Evolutionary conservation across 441 rosid species (phyloP), one percentile per base, ranked within the genome.

Genomic region (Brassica balearica): DNA sequence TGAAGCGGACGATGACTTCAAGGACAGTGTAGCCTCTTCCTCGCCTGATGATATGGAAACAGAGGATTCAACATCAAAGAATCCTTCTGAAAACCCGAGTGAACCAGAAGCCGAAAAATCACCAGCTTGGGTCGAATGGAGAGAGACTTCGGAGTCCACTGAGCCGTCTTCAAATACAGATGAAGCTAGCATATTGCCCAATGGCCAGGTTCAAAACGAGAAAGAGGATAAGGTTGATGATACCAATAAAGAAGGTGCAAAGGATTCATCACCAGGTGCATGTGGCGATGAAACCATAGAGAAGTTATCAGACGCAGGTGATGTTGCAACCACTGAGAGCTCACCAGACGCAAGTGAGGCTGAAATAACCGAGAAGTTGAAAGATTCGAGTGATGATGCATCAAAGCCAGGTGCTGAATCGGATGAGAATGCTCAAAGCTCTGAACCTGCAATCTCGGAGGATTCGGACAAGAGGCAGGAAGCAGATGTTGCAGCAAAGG

Each of bases 101-200:
- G 91, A 84, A 79, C 66, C 83, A 58, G 92, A 77, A 69, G 78
- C 83, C 79, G 95, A 88, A 62, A 89, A 87, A 58, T 83, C 88
- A 19, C 85, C 95, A 22, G 90, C 80, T n/a, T 91, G 96, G 97
- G 97, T 94, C 64, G 97, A 95, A 72, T 92, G 97, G 98, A 86
- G 93, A 82, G 97, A 91, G 84, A 89, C 87, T 32, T 86, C 88
- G 0, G 94, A 88, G 74, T 68, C 86, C 68, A 70, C 73, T 71
- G 86, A 82, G 53, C 85, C 87, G 64, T 73, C 83, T 51, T 61
- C 7, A 77, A 75, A 69, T 25, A 80, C 23, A 76, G 80, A 81
- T 4, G 86, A 84, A 82, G 69, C 87, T 78, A 72, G 72, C 48
- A 60, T 23, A 38, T 41, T 81, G 53, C 80, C 88, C 53, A 89